Base-by-base conservation (phyloP, 2,329 filamentous ascomycete species). In the Hysterium pulicare region DNA sequence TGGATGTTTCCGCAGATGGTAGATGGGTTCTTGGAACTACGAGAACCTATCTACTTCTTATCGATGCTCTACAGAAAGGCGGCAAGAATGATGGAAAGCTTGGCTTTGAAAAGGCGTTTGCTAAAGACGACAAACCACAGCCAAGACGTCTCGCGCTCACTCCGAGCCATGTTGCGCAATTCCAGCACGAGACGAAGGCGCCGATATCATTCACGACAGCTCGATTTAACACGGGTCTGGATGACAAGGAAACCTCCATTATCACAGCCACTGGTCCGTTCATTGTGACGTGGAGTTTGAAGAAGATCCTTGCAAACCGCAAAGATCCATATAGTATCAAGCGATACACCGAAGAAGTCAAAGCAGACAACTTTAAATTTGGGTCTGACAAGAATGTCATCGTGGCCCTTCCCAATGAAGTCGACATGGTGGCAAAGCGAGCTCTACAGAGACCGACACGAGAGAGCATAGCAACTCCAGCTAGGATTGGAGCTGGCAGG, bases 321-420 rank as follows among this genome's bases (percentile, higher is more conserved):
- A 93, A 90, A 68, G 86, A 93, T 46, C 86, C 91, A 0, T 98
- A 98, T 72, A 87, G 84, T 55, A 97, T 98, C 76, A 96, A 97
- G 76, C 85, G 93, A 13, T 98, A 98, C 64, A 79, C 82, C 1
- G 93, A 98, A 59, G 86, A 95, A 50, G 90, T 98, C 62, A 96
- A 94, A 76, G 93, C 93, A 3, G 93, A 98, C 66, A 95, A 98
- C 66, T 98, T 98, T 82, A 90, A 93, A 59, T 98, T 90, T 60
- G 91, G 91, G 35, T 90, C 85, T 4, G 93, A 98, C 68, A 95
- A 95, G 79, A 96, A 96, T 59, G 89, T 98, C 57, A 95, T 98
- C 59, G 91, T 98, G 26, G 93, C 93, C 1, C 73, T 98, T 50
- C 90, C 93, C 2, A 95, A 98, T 62, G 90, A 97, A 67, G 93